Evolutionary conservation across 2,329 filamentous ascomycete genomes (phyloP).

Genomic region (Myriosclerotinia scirpicola): DNA sequence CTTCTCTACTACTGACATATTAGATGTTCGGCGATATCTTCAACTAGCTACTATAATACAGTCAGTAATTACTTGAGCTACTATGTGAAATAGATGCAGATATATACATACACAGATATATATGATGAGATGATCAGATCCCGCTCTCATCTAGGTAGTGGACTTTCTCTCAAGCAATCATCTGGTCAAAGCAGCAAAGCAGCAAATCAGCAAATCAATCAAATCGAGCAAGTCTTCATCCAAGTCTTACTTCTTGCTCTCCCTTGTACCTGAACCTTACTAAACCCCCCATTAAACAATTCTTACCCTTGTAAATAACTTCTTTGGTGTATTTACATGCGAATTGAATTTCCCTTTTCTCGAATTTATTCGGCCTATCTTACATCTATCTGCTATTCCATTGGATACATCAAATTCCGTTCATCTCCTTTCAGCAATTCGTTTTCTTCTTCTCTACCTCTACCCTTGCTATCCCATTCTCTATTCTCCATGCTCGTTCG

Average conservation of each 20-base stretch:
- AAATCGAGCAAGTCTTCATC: neutral
- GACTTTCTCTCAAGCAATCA: constrained; percentile 12
- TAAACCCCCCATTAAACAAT: neutral
- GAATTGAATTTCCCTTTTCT: neutral
- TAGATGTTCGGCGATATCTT: constrained; percentile 12
- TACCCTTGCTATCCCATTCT: constrained; percentile 15
- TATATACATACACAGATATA: too few species aligned
- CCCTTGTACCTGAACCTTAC: constrained; percentile 14
- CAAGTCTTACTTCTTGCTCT: constrained; percentile 14
- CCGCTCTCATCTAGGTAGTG: constrained; percentile 5
- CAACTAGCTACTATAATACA: neutral
- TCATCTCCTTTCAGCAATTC: neutral
- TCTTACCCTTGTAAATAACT: neutral
- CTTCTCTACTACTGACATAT: neutral
- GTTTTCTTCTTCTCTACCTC: neutral
- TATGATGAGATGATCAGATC: constrained; percentile 6
- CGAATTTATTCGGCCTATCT: neutral
- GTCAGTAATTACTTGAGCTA: neutral
- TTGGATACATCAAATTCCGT: constrained; percentile 3
- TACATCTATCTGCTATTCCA: neutral
- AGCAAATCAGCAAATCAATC: neutral
- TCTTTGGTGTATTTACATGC: neutral
- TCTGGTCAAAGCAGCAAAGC: constrained; percentile 6
- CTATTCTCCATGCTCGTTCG: neutral
- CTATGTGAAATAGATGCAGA: neutral